Base-by-base conservation (phyloP, 805 yeast genomes). In the Brettanomyces custersianus region DNA sequence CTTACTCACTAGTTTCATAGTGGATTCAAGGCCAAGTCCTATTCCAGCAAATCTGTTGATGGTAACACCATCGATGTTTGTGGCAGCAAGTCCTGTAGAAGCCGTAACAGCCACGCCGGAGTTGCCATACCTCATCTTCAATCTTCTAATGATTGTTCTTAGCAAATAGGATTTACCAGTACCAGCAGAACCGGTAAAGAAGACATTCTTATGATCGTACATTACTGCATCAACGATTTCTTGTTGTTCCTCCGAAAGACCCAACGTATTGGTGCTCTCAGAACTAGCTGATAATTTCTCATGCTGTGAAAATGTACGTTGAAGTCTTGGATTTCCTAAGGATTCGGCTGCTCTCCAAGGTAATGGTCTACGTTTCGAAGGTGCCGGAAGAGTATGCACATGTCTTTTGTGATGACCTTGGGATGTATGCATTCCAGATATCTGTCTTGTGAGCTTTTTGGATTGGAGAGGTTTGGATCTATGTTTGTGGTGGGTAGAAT, bases 1-100 rank as follows among this genome's bases (percentile, higher is more conserved):
- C 39, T 58, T 65, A 9, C 64, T 58, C 2, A 72, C 63, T 29
- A 85, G 54, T 12, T 57, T 55, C 0, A 60, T 61, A 0, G 60
- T 69, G 2, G 65, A 47, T 6, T 70, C 84, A 31, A 59, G 60
- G 2, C 92, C 95, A 1, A 87, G 56, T 0, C 97, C 97, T 36
- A 87, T 72, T 1, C 95, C 94, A 0, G 95, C 73, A 61, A 79
- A 86, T 49, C 82, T 68, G 55, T 90, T 94, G 20, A 92, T 65
- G 0, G 98, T 92, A 21, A 71, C 73, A 18, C 98, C 98, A 2
- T 94, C 95, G 47, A 92, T 82, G 48, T 87, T 86, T 29, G 86
- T 80, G 0, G 96, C 98, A 0, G 98, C 98, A 42, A 92, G 63
- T 1, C 98, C 98, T 0, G 98, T 92, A 0, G 96, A 83, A 0